Conservation (phyloP, 139 green algal genomes). For the Coelastrella sp. region DNA sequence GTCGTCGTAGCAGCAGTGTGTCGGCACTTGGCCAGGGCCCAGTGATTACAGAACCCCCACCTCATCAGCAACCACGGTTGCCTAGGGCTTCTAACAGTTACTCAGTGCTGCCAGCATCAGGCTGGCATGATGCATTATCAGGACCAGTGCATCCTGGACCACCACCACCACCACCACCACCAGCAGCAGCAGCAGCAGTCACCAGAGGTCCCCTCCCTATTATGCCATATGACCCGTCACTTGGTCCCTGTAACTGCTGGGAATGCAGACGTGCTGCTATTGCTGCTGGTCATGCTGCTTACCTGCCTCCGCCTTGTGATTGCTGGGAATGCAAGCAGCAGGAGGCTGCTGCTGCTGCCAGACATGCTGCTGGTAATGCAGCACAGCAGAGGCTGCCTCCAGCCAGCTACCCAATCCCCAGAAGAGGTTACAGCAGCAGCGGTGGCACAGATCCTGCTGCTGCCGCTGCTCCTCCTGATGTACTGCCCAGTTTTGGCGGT, state of each 20-base stretch:
- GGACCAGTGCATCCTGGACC: too few species aligned
- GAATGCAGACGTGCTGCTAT: background rate
- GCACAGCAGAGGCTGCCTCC: background rate
- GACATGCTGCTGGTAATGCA: background rate
- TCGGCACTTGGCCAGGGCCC: too few species aligned
- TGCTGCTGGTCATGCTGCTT: background rate
- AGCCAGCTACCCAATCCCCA: background rate
- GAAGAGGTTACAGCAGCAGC: background rate
- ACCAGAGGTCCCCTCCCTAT: background rate
- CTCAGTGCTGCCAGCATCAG: background rate
- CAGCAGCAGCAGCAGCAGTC: background rate
- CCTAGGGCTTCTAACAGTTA: conserved; percentile 6
- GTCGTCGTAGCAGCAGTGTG: conserved; percentile 3
- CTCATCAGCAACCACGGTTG: background rate
- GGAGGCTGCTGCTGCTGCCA: background rate
- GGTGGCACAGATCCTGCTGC: background rate
- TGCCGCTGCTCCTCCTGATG: too few species aligned
- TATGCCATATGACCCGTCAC: too few species aligned
- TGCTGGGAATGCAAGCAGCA: conserved; percentile 13
- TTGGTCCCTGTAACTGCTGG: background rate
- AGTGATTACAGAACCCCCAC: background rate
- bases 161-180: background rate
- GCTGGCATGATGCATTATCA: background rate
- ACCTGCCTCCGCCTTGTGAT: background rate
- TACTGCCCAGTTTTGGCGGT: too few species aligned